Percentiles rank a stretch among this genome's conserved stretches.
Evolutionary conservation across 164 flowering plant genomes (phyloP).

Genomic region (Tinospora cordifolia): DNA sequence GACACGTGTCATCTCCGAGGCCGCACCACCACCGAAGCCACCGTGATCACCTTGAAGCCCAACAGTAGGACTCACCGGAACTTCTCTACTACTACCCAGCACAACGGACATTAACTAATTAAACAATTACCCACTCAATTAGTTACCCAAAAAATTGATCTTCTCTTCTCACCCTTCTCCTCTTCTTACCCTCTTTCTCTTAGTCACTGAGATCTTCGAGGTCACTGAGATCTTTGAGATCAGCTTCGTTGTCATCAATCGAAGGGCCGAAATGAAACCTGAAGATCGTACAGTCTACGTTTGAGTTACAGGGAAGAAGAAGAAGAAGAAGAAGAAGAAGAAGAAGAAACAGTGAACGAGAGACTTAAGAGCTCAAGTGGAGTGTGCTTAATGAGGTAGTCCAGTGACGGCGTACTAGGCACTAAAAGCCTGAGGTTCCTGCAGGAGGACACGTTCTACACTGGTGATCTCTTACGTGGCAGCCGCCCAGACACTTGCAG

Average conservation of each 20-base stretch:
- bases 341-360: not conserved
- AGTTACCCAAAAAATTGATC: not conserved
- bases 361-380: no score
- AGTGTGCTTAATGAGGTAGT: no score
- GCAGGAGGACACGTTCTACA: not conserved
- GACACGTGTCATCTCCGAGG: not conserved
- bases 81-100: slow-evolving; percentile 27
- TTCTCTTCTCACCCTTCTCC: slow-evolving; percentile 15
- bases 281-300: not conserved
- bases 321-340: not conserved
- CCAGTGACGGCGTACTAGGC: not conserved
- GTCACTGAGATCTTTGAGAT: slow-evolving; percentile 8
- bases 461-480: not conserved
- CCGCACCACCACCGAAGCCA: not conserved
- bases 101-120: slow-evolving; percentile 22
- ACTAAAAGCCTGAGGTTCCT: not conserved
- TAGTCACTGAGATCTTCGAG: slow-evolving; percentile 5
- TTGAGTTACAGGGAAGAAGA: not conserved
- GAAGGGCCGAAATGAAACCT: not conserved
- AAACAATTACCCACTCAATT: no score
- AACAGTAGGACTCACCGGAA: slow-evolving; percentile 35
- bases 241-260: slow-evolving; percentile 27
- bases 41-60: slow-evolving; percentile 15
- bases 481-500: not conserved
- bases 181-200: slow-evolving; percentile 21